Base-by-base conservation (phyloP, 2,329 filamentous ascomycete species). In the Fusarium gaditjirri region DNA sequence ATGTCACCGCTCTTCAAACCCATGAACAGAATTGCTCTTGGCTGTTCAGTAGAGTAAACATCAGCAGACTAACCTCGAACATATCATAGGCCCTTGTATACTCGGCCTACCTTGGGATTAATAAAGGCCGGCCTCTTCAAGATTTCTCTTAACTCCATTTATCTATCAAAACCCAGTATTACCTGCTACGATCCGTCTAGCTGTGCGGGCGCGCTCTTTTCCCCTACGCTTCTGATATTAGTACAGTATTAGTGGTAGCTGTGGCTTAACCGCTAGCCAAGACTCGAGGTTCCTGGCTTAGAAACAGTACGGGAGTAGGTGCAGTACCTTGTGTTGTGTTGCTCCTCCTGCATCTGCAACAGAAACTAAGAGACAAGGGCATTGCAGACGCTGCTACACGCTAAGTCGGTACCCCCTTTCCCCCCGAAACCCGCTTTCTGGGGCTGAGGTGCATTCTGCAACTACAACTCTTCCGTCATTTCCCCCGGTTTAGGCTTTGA, bases 371-470 rank as follows among this genome's bases (percentile, higher is more conserved):
- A 65, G 68, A 63, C 65, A 63, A 54, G 72, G 71, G 60, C 44
- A 52, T 52, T 59, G 57, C 53, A 69, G 55, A 58, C 61, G 55
- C 60, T 69, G 71, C 55, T 61, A 67, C 72, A 74, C 66, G 72
- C 72, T 71, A 58, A 35, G n/a, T 31, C 29, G 41, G 25, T 36
- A 54, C 42, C 52, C 64, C 63, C 55, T 44, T n/a, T 61, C 50
- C 59, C 60, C 57, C 73, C 70, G 46, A 64, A 74, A 70, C 70
- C 73, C 71, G 73, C 69, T 64, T 76, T 73, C 66, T 66, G 61
- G 73, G 73, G 68, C 61, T 56, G 39, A 56, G 29, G 54, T 56
- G 41, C 54, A 49, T 56, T 36, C 31, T 67, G 62, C 68, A 71
- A 68, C 65, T 69, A 64, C 73, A 66, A 53, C 72, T 57, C 59